phyloP scores from a whole-genome alignment of 1,284 basidiomycete species.

The Puccinia brachypodii region DNA sequence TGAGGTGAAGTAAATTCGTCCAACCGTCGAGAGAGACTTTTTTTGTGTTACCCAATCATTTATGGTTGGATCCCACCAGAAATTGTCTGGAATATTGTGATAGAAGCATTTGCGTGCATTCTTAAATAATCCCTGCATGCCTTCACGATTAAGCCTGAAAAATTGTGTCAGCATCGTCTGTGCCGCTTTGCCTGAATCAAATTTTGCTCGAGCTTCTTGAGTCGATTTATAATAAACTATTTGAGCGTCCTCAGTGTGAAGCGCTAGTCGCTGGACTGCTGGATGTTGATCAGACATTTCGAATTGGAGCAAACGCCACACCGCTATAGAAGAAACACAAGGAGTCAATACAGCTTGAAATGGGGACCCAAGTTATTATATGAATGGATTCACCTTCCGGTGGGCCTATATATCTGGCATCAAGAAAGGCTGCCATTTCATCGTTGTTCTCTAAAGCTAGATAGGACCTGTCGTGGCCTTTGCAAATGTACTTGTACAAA shows the following conservation, averaged over 20 bases:
- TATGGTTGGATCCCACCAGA: neutral
- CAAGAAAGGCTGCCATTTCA: neutral
- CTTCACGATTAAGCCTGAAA: neutral
- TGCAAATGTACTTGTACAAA: conserved; percentile 31
- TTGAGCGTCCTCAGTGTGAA: conserved; percentile 59
- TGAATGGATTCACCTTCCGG: conserved; percentile 1
- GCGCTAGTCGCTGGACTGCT: conserved; percentile 50
- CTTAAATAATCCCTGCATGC: neutral
- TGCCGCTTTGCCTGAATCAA: neutral
- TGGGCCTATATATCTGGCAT: conserved; percentile 19
- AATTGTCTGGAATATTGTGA: neutral
- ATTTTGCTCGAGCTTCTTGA: conserved; percentile 49
- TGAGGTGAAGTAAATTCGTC: neutral
- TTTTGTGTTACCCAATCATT: neutral
- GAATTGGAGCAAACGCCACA: neutral
- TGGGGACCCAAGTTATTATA: neutral
- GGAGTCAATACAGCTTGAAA: no score
- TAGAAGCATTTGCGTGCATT: neutral
- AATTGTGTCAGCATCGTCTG: neutral
- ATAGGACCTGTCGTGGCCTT: neutral
- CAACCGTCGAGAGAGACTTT: neutral
- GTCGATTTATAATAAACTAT: conserved; percentile 55
- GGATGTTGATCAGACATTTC: neutral
- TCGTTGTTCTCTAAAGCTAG: neutral
- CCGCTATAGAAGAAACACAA: neutral